Evolutionary conservation across 192 early-diverging fungal species (phyloP), one percentile per base, ranked within the genome.

Genomic region (Radiomyces spectabilis): DNA sequence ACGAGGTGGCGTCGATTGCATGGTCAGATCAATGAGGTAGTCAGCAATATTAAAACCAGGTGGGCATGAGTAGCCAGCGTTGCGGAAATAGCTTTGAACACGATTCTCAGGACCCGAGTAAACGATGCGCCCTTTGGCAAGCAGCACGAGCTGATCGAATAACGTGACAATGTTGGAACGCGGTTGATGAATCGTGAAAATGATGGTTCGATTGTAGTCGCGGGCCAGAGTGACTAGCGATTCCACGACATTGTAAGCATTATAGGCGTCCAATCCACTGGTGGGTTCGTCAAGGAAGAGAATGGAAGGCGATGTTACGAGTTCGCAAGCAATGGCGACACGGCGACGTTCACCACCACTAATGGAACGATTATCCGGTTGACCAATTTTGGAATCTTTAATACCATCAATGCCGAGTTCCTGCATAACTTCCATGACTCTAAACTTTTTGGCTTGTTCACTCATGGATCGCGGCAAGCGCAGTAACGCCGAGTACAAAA

Each of bases 121-220:
- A 7, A 95, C 78, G 45, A 89, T 53, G 33, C 80, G 69, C 18
- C 92, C 92, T 56, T 87, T 84, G 41, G 87, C 88, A 30, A 97
- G 57, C 41, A 97, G 66, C 21, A 97, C 71, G 16, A 95, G 64
- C 38, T 91, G 81, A 69, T 97, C 94, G 71, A 97, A 97, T 48
- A 93, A 71, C 1, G 81, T 78, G 55, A 91, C 90, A 62, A 97
- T 93, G 57, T 95, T 91, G 25, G 85, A 85, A 45, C 93, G 80
- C 27, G 94, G 94, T 63, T 97, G 94, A 66, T 97, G 94, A 41
- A 97, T 94, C 2, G 94, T 97, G 61, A 91, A 87, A 12, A 97
- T 73, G 12, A 94, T 83, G 2, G 90, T 88, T 2, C 90, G 82
- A 22, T 87, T 70, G 49, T 87, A 84, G n/a, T 73, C 76, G 24